These are phyloP conservation scores for Ophiostoma triangulosporum DNA, from an alignment of 2,329 filamentous ascomycete species.

Conservation along the genomic window DNA sequence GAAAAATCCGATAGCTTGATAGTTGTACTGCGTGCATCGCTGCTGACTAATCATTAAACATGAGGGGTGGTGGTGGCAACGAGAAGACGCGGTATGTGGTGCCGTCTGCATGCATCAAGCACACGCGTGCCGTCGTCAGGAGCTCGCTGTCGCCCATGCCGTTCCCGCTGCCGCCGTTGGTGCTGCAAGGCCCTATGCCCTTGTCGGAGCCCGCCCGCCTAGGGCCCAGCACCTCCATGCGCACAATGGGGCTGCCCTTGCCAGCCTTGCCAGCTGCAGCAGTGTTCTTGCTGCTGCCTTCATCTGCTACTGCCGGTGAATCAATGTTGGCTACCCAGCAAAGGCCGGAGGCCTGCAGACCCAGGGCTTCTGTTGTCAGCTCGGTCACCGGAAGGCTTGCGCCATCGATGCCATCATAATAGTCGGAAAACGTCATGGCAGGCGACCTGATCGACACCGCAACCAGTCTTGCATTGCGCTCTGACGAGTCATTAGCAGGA, in stretches of 20 bases:
- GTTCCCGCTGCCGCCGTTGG: not conserved
- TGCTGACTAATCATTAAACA: conserved; percentile 3
- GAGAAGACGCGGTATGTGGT: conserved; percentile 34
- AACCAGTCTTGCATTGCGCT: conserved; percentile 7
- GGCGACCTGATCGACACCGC: conserved; percentile 8
- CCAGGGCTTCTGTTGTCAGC: not conserved
- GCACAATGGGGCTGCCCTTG: conserved; percentile 15
- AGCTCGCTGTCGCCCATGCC: not conserved
- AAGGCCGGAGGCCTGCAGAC: conserved; percentile 1
- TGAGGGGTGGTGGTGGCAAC: conserved; percentile 21
- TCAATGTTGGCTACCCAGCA: conserved; percentile 9
- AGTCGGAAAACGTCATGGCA: not conserved
- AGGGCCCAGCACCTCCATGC: conserved; percentile 38
- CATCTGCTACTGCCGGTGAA: not conserved
- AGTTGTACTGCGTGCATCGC: too few species aligned
- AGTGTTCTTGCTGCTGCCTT: not conserved
- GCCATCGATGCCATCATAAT: not conserved
- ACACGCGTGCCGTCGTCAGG: conserved; percentile 33
- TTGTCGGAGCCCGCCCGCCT: conserved; percentile 15
- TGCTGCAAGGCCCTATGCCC: not conserved
- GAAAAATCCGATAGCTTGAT: too few species aligned
- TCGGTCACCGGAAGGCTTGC: not conserved
- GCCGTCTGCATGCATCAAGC: conserved; percentile 35
- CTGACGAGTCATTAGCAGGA: not conserved
- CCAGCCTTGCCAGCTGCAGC: not conserved